Evolutionary conservation across 768 basidiomycete species (phyloP), one percentile per base, ranked within the genome.

Genomic region (Phaeotremella skinneri): DNA sequence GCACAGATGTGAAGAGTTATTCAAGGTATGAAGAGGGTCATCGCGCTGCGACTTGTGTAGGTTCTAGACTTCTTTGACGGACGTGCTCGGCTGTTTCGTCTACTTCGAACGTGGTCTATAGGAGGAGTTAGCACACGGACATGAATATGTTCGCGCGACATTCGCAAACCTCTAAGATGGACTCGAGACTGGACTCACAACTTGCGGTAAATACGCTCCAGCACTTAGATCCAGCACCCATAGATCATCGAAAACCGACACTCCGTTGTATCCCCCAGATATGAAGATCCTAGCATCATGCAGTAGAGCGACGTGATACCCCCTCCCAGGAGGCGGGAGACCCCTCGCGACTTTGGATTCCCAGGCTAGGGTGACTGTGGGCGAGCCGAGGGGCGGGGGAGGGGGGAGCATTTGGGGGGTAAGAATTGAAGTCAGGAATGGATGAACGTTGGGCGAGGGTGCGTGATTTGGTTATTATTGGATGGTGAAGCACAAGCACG

Each of bases 191-290:
- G 87, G 87, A 74, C 85, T 86, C 61, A 87, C 90, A 9, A 91
- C 89, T 74, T 94, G 91, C 0, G 91, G 90, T 21, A 94, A 79
- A 78, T 93, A 96, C 34, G 90, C 91, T 3, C 86, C 83, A 9
- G 87, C 89, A 3, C 90, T 89, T 31, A 94, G 81, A 70, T 97
- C 92, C 45, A 96, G 80, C 37, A 88, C 82, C 76, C 87, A 83
- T 34, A 92, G 85, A 77, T 94, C 92, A 64, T 91, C 89, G 68
- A 85, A 91, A 2, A 88, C 85, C 3, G 58, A 58, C 16, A 67
- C 65, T 1, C 80, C 81, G 17, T 85, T 85, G 50, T 82, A 83
- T 1, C 92, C 93, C 29, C 93, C 92, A 67, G 92, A 87, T 31
- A 93, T 76, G 76, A 91, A 89, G 2, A 96, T 72, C 2, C 92